Conservation (phyloP, 371 early-diverging fungal genomes). For the Globomyces sp. region DNA sequence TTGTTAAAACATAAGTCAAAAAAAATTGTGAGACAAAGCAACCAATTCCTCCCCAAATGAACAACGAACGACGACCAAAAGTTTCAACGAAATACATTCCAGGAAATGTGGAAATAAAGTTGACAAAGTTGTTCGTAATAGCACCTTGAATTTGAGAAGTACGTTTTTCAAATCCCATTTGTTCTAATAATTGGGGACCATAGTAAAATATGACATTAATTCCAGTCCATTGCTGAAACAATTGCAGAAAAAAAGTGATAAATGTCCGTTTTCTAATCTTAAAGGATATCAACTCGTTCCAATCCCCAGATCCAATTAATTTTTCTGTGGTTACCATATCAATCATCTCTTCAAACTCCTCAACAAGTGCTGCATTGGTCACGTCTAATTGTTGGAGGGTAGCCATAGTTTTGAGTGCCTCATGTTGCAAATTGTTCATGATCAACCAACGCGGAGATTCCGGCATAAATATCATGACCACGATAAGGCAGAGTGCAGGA, state of each 20-base stretch:
- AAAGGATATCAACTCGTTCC: conserved; percentile 65
- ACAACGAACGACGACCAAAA: conserved; percentile 43
- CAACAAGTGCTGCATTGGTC: conserved; percentile 52
- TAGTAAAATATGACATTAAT: conserved; percentile 69
- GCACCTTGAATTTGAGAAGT: conserved; percentile 33
- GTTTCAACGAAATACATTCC: conserved; percentile 52
- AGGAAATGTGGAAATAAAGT: conserved; percentile 49
- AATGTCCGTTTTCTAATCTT: conserved; percentile 55
- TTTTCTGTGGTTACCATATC: conserved; percentile 65
- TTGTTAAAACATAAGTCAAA: conserved; percentile 32
- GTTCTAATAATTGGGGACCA: conserved; percentile 50
- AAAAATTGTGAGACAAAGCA: conserved; percentile 38
- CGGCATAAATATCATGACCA: conserved; percentile 77
- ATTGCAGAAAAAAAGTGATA: conserved; percentile 47
- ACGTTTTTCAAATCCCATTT: conserved; percentile 39
- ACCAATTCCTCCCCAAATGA: conserved; percentile 41
- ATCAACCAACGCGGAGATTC: conserved; percentile 89
- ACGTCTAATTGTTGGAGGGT: conserved; percentile 63
- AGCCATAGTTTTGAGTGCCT: conserved; percentile 67
- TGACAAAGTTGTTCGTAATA: conserved; percentile 41
- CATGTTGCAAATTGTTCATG: conserved; percentile 62
- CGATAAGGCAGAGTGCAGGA: conserved; percentile 66
- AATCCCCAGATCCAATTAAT: conserved; percentile 61
- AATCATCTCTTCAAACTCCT: conserved; percentile 73
- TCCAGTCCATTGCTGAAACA: conserved; percentile 70